phyloP scores from a whole-genome alignment of 148 eudicot species.

The Camellia sinensis region DNA sequence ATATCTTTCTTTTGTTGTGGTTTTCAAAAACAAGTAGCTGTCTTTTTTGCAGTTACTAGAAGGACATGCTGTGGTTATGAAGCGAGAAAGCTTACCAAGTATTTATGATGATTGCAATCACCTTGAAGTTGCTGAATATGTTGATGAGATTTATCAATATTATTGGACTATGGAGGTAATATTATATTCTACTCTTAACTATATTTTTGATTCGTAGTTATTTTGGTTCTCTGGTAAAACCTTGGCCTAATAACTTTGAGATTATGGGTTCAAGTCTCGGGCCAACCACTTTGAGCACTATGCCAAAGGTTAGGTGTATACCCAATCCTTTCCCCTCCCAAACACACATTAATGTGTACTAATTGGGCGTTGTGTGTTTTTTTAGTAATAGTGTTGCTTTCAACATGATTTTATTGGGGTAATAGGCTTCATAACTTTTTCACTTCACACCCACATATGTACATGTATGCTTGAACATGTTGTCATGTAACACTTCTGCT shows the following conservation, averaged over 20 bases:
- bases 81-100: constrained; percentile 47
- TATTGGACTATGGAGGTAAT: constrained; percentile 88
- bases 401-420: too few species aligned
- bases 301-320: too few species aligned
- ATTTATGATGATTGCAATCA: constrained; percentile 76
- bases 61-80: constrained; percentile 26
- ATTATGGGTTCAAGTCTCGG: too few species aligned
- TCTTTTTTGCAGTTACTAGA: constrained; percentile 45
- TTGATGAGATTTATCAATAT: constrained; percentile 86
- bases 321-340: too few species aligned
- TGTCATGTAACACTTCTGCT: not conserved
- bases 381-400: too few species aligned
- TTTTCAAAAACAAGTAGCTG: not conserved
- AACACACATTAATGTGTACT: too few species aligned
- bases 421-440: not conserved
- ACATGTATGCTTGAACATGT: not conserved
- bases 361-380: too few species aligned
- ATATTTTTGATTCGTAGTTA: not conserved
- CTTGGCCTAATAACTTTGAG: too few species aligned
- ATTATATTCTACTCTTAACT: constrained; percentile 10
- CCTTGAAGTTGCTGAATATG: constrained; percentile 90
- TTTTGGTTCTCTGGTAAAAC: not conserved
- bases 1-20: not conserved
- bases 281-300: too few species aligned
- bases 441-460: not conserved